phyloP scores from a whole-genome alignment of 352 stramenopile species.

The Phytophthora sp. region DNA sequence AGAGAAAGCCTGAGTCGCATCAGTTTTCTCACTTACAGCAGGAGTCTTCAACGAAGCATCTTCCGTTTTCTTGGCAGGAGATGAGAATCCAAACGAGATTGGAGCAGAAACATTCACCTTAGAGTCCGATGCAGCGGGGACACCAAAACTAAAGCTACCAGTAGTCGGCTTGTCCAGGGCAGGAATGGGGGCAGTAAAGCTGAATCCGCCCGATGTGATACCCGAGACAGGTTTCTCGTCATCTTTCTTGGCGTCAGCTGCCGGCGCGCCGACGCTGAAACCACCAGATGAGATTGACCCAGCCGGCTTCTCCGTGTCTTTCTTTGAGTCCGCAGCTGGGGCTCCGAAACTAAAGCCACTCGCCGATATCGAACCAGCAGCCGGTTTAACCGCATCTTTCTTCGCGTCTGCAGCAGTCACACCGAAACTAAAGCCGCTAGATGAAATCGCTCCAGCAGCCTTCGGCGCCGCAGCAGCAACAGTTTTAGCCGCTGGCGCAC shows the following conservation, averaged over 20 bases:
- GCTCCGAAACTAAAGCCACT: slow-evolving; percentile 62
- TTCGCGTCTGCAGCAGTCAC: slow-evolving; percentile 19
- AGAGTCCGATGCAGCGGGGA: slow-evolving; percentile 1
- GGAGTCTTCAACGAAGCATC: slow-evolving; percentile 19
- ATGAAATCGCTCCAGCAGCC: slow-evolving; percentile 20
- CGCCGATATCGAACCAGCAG: slow-evolving; percentile 28
- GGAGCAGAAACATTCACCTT: slow-evolving; percentile 9
- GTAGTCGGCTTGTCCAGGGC: slow-evolving; percentile 7
- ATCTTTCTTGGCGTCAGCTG: slow-evolving; percentile 17
- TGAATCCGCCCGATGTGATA: slow-evolving; percentile 27
- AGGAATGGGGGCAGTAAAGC: slow-evolving; percentile 21
- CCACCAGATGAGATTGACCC: slow-evolving; percentile 26
- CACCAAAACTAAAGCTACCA: slow-evolving; percentile 26
- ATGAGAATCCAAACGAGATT: slow-evolving; percentile 42
- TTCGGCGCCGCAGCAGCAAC: slow-evolving; percentile 18
- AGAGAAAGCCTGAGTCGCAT: slow-evolving; percentile 35
- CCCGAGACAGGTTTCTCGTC: slow-evolving; percentile 19
- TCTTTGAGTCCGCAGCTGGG: slow-evolving; percentile 21
- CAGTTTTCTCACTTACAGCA: slow-evolving; percentile 11
- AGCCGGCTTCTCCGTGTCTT: slow-evolving; percentile 32
- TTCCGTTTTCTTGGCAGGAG: slow-evolving; percentile 28
- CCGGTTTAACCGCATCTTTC: slow-evolving; percentile 29
- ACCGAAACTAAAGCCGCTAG: slow-evolving; percentile 47
- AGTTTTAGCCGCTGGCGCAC: slow-evolving; percentile 7
- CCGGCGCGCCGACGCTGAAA: slow-evolving; percentile 30